Evolutionary conservation across 352 stramenopile species (phyloP), one percentile per base, ranked within the genome.

Genomic region (Globisporangium rhizosaccharum): DNA sequence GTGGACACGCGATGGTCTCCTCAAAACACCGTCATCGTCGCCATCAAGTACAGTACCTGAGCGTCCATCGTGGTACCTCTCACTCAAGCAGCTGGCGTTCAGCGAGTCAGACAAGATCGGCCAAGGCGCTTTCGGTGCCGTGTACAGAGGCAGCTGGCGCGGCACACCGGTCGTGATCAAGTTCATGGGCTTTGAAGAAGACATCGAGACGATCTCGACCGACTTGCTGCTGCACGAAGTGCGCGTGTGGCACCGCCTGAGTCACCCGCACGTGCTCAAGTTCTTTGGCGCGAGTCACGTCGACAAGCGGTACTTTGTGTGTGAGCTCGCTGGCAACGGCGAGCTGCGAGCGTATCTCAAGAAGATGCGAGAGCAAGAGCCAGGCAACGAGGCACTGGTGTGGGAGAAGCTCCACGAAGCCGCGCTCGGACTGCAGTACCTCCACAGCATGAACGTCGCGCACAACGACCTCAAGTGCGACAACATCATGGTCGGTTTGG

Each of bases 401-500:
- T 49, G 44, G 18, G 2, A 28, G 6, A 49, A 49, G 18, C 44
- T 49, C 2, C 18, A 28, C 18, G 44, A 49, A 49, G 44, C 44
- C 1, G 44, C 44, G 18, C 44, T 49, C 44, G 44, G 44, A 49
- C 44, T 49, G 15, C 8, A 49, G 44, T 49, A 49, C 44, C 44
- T 49, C 15, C 44, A 49, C 44, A n/a, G 9, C 17, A 23, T 14
- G 18, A 3, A 9, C 44, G 44, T 49, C 17, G 44, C n/a, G 44
- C 66, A 72, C 48, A 61, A 50, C 26, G 62, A 69, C 18, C 54
- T 70, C 20, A 70, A 67, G 26, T 53, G 54, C 51, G 63, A 70
- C 55, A 60, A 68, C 30, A 60, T 70, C 20, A 48, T 72, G 48
- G 51, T 69, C 47, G 18, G 11, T 5, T 3, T 25, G 4, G 44